Evolutionary conservation across 768 basidiomycete genomes (phyloP), one percentile per base, ranked within the genome.

Genomic region (Boletellus emodensis): DNA sequence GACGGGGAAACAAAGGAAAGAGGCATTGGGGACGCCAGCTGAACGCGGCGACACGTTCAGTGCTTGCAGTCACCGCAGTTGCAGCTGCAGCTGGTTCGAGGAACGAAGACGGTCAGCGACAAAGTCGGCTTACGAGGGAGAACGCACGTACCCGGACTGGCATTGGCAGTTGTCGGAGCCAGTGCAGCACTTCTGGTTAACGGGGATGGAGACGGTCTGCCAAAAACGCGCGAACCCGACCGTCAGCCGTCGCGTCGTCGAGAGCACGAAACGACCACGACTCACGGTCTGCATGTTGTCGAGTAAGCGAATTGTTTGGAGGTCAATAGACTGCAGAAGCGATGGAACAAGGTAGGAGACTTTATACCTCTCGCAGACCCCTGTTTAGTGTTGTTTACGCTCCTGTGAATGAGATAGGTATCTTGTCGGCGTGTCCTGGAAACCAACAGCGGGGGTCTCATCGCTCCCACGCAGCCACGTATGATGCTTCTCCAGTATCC

Each of bases 271-370:
- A 28, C 4, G 26, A 4, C 26, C 26, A 28, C 26, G 26, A 28
- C 26, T 28, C 26, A 28, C 26, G 11, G 33, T 51, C 47, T 59
- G 58, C 58, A 59, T 60, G 36, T 17, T 39, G 7, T 0, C 35
- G 5, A 4, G 7, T 2, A 15, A 34, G 33, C 4, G 32, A 43
- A 26, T 37, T 46, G 12, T 7, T 48, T 46, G 34, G 17, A 43
- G 35, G 42, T 33, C 5, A 6, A 15, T 44, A 6, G 26, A n/a
- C 33, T 28, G 26, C n/a, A n/a, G n/a, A n/a, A 40, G 28, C 49
- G 28, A 49, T 35, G 4, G 26, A 34, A 24, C 15, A 6, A 5
- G 6, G 10, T 4, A 2, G 18, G 38, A 14, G 30, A 17, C 26
- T 44, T 41, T 52, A 52, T 48, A 43, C 32, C 36, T 40, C n/a